phyloP scores from a whole-genome alignment of 2,329 filamentous ascomycete species.

The Ophiostoma piceae region DNA sequence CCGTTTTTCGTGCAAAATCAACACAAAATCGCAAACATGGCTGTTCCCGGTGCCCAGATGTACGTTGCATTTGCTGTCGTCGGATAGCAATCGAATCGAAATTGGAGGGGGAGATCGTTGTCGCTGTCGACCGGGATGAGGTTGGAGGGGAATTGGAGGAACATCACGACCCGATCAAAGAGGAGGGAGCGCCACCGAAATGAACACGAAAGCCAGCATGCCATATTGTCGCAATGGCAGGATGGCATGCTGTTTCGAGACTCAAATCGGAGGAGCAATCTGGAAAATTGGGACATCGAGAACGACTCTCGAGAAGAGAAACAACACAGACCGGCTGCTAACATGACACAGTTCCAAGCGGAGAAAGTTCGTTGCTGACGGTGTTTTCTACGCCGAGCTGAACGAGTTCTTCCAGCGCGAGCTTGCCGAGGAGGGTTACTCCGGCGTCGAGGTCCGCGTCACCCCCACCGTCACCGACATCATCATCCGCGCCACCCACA shows the following conservation, averaged over 20 bases:
- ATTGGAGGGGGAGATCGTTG: neutral
- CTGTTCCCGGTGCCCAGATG: constrained; percentile 58
- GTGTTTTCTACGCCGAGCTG: constrained; percentile 99
- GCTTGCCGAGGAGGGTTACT: constrained; percentile 99
- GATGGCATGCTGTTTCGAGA: neutral
- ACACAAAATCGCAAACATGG: constrained; percentile 43
- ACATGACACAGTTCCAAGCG: constrained; percentile 65
- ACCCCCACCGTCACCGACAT: constrained; percentile 99
- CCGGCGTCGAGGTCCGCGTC: constrained; percentile 98
- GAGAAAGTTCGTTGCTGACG: constrained; percentile 94
- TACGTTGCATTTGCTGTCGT: constrained; percentile 40
- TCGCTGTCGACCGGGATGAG: neutral
- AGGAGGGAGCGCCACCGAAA: constrained; percentile 3
- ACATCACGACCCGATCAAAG: neutral
- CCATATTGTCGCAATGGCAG: neutral
- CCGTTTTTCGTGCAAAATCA: constrained; percentile 18
- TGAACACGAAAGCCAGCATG: neutral
- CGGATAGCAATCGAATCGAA: constrained; percentile 9
- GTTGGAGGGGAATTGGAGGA: neutral
- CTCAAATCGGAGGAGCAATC: neutral
- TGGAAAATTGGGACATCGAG: neutral
- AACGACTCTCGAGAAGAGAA: neutral
- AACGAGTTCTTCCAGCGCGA: constrained; percentile 99
- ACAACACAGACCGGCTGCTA: neutral
- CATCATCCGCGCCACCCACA: constrained; percentile 99